Evolutionary conservation across 2,329 filamentous ascomycete species (phyloP), one percentile per base, ranked within the genome.

Genomic region (Teratosphaeria epicoccoides): DNA sequence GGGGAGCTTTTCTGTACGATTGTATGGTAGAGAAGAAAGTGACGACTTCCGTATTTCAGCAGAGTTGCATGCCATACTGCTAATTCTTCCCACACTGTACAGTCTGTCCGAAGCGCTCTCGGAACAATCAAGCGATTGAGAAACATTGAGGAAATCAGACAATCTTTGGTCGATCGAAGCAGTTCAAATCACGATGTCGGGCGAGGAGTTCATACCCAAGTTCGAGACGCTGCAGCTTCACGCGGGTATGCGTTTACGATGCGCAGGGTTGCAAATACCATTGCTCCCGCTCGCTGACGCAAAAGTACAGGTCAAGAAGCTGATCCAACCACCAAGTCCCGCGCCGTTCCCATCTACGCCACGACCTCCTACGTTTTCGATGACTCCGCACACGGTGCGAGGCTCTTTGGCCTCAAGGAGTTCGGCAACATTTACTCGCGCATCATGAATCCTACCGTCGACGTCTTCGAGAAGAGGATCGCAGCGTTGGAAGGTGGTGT

Each of bases 361-460:
- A 90, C 90, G 4, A 91, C 67, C 85, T 95, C 88, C 64, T 98
- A 77, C 71, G 82, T 82, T 49, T 98, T 98, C 80, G 85, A 97
- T 80, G 88, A 97, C 75, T 95, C 88, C 49, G 91, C 89, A 47
- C 93, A 97, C 66, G 93, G 88, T 56, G 93, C 93, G 51, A 84
- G 89, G 69, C 84, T 98, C 43, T 98, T 98, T 68, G 87, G 88
- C 67, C 87, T 98, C 70, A 94, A 97, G 75, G 89, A 97, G 73
- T 86, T 88, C 64, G 93, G 90, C 72, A 97, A 97, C 74, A 95
- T 97, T 70, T 98, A 98, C 78, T 93, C 85, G 69, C 88, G 93
- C 58, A 89, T 98, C 63, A 88, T 87, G 85, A 96, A 97, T 72
- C 90, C 91, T 2, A 97, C 91, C 0, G 85, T 91, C 60, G 91